Evolutionary conservation across 805 yeast genomes (phyloP), one percentile per base, ranked within the genome.

Genomic region (Metschnikowia vanudenii): DNA sequence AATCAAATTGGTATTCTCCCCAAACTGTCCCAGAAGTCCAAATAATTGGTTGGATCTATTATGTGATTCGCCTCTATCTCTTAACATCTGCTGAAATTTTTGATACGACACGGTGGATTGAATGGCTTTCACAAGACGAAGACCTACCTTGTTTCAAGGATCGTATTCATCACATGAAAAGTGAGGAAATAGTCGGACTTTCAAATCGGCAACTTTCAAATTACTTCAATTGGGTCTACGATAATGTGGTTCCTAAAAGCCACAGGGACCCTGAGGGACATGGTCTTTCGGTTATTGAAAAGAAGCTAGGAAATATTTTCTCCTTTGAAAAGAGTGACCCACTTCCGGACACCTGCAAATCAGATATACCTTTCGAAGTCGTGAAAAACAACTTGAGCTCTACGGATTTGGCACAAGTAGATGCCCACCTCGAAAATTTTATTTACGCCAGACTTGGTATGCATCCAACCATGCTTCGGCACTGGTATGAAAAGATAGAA

Each of bases 171-270:
- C 39, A 22, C 24, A 47, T 53, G 50, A 51, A 53, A 22, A 45
- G 50, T n/a, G 45, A 46, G 5, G 73, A 73, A 13, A 56, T 82
- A 3, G 41, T 71, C 10, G 59, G 62, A 12, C 80, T 88, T 84
- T 64, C 71, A 35, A 73, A 74, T n/a, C 55, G 57, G 2, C 67
- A 76, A 45, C 68, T 74, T 2, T 69, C 69, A 3, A 60, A 68
- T 22, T 85, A 81, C 59, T 59, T 82, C 22, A 65, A 73, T 18
- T 79, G 85, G 81, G 70, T 78, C 42, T 64, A 70, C 41, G 68
- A 68, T 9, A 61, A 60, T 32, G 41, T 71, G 12, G 52, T 68
- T 2, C 61, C 64, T 4, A 54, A 52, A 39, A 49, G 52, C 20
- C 53, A 52, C 22, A 53, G 58, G 24, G 53, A 52, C 7, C 50